Evolutionary conservation across 768 basidiomycete species (phyloP).

Genomic region (Lactarius quietus): DNA sequence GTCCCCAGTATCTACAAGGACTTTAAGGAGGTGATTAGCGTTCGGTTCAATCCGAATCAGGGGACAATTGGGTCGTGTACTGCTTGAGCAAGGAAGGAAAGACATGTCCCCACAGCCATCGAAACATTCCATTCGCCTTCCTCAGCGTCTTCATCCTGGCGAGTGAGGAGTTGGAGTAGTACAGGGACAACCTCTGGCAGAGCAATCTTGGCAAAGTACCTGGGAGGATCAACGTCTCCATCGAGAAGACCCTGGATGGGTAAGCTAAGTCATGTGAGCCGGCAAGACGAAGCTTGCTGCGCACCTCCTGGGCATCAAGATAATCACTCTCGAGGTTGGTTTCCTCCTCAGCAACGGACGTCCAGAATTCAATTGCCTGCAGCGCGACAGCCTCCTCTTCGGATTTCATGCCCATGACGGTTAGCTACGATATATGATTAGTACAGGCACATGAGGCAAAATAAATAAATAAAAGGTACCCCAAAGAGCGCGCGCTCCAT

Average conservation of each 20-base stretch:
- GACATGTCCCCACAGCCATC: slow-evolving; percentile 94
- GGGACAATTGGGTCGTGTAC: slow-evolving; percentile 89
- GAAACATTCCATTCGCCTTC: slow-evolving; percentile 99
- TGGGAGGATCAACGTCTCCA: slow-evolving; percentile 79
- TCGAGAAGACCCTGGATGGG: slow-evolving; percentile 74
- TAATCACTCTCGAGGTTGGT: slow-evolving; percentile 63
- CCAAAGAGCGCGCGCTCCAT: slow-evolving; percentile 99
- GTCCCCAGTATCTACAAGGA: too few species aligned
- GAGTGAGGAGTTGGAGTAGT: slow-evolving; percentile 79
- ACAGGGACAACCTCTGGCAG: slow-evolving; percentile 94
- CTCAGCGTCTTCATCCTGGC: slow-evolving; percentile 94
- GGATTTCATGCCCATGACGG: slow-evolving; percentile 97
- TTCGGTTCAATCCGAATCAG: too few species aligned
- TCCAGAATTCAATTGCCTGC: slow-evolving; percentile 99
- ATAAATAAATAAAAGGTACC: slow-evolving; percentile 52
- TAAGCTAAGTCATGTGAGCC: slow-evolving; percentile 16
- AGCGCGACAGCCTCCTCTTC: slow-evolving; percentile 85
- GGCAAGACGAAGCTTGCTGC: slow-evolving; percentile 20
- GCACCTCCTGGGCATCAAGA: slow-evolving; percentile 86
- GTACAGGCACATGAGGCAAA: slow-evolving; percentile 2
- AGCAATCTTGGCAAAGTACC: slow-evolving; percentile 91
- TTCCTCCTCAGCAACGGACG: slow-evolving; percentile 97
- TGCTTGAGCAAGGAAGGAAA: slow-evolving; percentile 83
- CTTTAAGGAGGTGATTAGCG: too few species aligned
- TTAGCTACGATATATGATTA: slow-evolving; percentile 53